Evolutionary conservation across 805 yeast species (phyloP).

Genomic region (Ogataea trehalophila): DNA sequence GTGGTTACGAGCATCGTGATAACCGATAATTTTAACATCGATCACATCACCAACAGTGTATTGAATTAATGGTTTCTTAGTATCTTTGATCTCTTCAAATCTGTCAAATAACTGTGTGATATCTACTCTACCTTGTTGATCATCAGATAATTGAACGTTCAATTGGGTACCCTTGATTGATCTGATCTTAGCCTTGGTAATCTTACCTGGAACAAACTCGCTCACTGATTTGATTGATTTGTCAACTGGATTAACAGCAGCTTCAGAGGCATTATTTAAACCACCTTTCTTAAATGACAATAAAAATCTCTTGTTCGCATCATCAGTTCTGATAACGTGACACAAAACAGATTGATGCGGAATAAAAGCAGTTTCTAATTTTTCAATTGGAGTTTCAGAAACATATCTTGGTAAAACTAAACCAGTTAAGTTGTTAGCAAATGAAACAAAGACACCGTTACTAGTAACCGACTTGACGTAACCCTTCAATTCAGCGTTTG

Average conservation of each 20-base stretch:
- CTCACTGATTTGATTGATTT: conserved; percentile 37
- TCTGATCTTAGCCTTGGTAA: conserved; percentile 56
- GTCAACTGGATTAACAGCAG: conserved; percentile 59
- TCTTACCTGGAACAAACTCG: conserved; percentile 56
- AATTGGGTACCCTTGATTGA: conserved; percentile 69
- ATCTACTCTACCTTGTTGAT: conserved; percentile 75
- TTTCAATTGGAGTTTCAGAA: conserved; percentile 46
- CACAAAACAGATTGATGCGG: conserved; percentile 70
- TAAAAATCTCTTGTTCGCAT: conserved; percentile 63
- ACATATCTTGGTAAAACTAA: conserved; percentile 74
- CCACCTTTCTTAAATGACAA: conserved; percentile 49
- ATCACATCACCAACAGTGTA: conserved; percentile 57
- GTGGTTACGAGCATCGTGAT: conserved; percentile 65
- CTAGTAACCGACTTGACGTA: conserved; percentile 74
- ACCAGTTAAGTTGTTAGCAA: conserved; percentile 78
- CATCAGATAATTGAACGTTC: conserved; percentile 70
- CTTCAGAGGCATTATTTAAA: conserved; percentile 20
- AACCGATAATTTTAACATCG: conserved; percentile 68
- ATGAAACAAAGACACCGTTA: conserved; percentile 78
- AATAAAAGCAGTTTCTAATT: conserved; percentile 49
- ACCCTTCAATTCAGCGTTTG: conserved; percentile 54
- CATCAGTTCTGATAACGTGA: conserved; percentile 62
- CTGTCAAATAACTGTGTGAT: conserved; percentile 61
- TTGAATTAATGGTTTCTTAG: conserved; percentile 50
- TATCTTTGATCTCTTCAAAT: conserved; percentile 50